A percentile compares a stretch with the other conserved stretches of the same genome.
Evolutionary conservation across 108 stramenopile species (phyloP).

Genomic region (Seminavis robusta): DNA sequence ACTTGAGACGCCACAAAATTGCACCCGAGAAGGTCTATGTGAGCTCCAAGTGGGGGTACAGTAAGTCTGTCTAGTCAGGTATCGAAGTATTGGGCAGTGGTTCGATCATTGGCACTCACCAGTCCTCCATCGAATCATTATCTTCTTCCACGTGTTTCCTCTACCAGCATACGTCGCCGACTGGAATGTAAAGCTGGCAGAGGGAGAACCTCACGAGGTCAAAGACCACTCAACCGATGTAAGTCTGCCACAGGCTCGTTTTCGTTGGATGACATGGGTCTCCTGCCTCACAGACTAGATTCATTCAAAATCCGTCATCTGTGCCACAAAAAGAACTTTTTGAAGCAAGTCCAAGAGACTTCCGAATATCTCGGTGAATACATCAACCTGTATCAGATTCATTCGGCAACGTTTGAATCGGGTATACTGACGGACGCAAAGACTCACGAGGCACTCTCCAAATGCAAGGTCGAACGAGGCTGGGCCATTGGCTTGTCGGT

Average conservation of each 20-base stretch:
- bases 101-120: not conserved
- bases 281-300: too few relatives aligned
- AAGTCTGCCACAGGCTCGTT: too few relatives aligned
- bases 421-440: slow-evolving; percentile 52
- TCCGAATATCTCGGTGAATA: slow-evolving; percentile 50
- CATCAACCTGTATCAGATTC: slow-evolving; percentile 70
- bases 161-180: slow-evolving; percentile 59
- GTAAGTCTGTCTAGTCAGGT: too few relatives aligned
- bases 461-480: slow-evolving; percentile 47
- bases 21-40: slow-evolving; percentile 47
- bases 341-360: slow-evolving; percentile 61
- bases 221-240: slow-evolving; percentile 75
- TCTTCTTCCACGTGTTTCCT: not conserved
- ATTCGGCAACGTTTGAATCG: slow-evolving; percentile 79
- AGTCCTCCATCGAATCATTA: not conserved
- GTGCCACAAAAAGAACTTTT: slow-evolving; percentile 33
- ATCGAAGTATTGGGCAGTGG: not conserved
- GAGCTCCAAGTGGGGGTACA: slow-evolving; percentile 76
- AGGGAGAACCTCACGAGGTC: slow-evolving; percentile 67
- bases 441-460: slow-evolving; percentile 52
- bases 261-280: not conserved
- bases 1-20: slow-evolving; percentile 40
- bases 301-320: too few relatives aligned
- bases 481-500: slow-evolving; percentile 76
- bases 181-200: slow-evolving; percentile 56